phyloP scores from a whole-genome alignment of 495 filamentous ascomycete species.

The Aspergillus sparsus region DNA sequence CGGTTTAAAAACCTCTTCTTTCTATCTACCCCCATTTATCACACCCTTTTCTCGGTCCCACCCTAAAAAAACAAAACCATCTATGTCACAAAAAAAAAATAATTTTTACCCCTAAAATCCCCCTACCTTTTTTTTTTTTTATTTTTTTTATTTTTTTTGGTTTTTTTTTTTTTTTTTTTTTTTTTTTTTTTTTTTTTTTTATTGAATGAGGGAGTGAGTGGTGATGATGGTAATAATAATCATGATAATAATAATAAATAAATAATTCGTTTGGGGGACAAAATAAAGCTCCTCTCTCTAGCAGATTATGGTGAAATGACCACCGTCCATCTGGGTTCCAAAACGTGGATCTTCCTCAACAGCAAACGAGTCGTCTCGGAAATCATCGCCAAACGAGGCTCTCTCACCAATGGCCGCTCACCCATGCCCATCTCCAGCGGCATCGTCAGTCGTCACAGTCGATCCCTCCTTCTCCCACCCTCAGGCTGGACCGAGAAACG shows the following conservation, averaged over 20 bases:
- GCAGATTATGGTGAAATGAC: conserved; percentile 39
- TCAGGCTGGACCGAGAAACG: conserved; percentile 34
- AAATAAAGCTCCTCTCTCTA: conserved; percentile 5
- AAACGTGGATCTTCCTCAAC: conserved; percentile 42
- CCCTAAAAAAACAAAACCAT: too few relatives aligned
- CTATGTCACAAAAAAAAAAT: too few relatives aligned
- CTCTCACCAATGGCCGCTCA: conserved; percentile 36
- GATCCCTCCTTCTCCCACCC: conserved; percentile 33
- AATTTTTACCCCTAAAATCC: too few relatives aligned
- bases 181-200: too few relatives aligned
- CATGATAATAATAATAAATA: too few relatives aligned
- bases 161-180: not conserved
- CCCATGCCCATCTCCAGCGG: conserved; percentile 37
- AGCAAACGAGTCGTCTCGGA: conserved; percentile 33
- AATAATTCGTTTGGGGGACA: too few relatives aligned
- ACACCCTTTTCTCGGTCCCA: too few relatives aligned
- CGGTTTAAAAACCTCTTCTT: too few relatives aligned
- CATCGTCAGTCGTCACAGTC: conserved; percentile 34
- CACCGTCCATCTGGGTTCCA: conserved; percentile 36
- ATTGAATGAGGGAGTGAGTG: not conserved
- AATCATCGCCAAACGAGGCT: conserved; percentile 36
- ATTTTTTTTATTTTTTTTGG: not conserved
- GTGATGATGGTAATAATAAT: too few relatives aligned
- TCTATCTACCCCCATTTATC: too few relatives aligned
- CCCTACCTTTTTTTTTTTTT: not conserved